A percentile compares a stretch with the other conserved stretches of the same genome.
Conservation (phyloP, 345 rosid genomes). For the Eucalyptus globulus region DNA sequence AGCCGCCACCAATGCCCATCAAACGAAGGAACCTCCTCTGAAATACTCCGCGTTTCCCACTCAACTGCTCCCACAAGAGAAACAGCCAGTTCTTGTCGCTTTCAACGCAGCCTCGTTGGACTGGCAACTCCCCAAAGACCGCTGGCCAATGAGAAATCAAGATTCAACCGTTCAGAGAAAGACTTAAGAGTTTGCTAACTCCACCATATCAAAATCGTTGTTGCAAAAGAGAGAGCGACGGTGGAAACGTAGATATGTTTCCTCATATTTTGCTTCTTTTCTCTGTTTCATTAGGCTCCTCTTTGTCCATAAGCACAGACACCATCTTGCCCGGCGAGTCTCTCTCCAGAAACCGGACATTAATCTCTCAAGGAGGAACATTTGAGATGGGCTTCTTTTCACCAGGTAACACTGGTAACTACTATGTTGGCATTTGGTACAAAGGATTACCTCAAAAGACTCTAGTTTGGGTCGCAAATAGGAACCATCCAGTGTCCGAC, state of each 20-base stretch:
- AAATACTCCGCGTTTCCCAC: neutral
- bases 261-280: neutral
- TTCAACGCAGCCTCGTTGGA: neutral
- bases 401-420: neutral
- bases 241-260: neutral
- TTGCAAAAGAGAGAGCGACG: neutral
- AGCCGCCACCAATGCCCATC: neutral
- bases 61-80: neutral
- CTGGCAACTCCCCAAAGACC: neutral
- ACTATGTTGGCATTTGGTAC: constrained; percentile 1
- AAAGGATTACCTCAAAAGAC: neutral
- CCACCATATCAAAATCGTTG: neutral
- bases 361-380: neutral
- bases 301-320: neutral
- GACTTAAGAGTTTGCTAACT: neutral
- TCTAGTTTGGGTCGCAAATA: neutral
- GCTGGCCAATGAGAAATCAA: neutral
- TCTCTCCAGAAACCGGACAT: neutral
- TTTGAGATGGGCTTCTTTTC: neutral
- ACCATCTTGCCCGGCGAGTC: neutral
- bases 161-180: neutral
- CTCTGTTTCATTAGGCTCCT: neutral
- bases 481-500: neutral
- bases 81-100: neutral
- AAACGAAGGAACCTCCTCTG: neutral